Base-by-base conservation (phyloP, 2,329 filamentous ascomycete genomes). In the Colletotrichum cereale region DNA sequence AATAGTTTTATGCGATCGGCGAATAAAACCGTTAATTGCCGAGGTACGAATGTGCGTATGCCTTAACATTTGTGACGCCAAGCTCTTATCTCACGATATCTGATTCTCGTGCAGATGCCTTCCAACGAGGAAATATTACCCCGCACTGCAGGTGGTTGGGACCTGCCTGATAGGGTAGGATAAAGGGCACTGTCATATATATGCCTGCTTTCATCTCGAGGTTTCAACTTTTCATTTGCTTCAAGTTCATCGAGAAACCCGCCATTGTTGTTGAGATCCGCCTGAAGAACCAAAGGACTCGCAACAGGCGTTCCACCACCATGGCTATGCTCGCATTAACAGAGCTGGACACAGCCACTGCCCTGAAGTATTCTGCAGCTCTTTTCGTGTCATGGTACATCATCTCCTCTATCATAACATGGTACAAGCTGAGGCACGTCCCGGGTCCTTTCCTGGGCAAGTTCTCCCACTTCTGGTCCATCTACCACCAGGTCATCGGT, bases 341-440 rank as follows among this genome's bases (percentile, higher is more conserved):
- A 6, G 7, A 56, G 31, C 21, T 56, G 53, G 29, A 56, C 34
- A 56, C 21, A 24, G 31, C 21, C 10, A 56, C 53, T 56, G 31
- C 10, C 31, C 53, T 56, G 18, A 56, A 56, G 31, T 56, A 24
- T 24, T 56, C 31, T 38, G 31, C 53, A 36, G 31, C 48, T 31
- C 8, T 55, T 44, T 36, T 61, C 34, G 18, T 76, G 76, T 75
- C 73, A 65, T 61, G 42, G 29, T 61, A 61, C 0, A 38, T 60
- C 4, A 11, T 73, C 29, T 76, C 76, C 14, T 76, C 72, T 11
- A 75, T 74, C 44, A 67, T 62, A 5, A 74, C 40, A 47, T 61
- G 57, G 57, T 24, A 47, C 29, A 31, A 36, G 40, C 57, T 61
- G 16, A 31, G 57, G 21, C 44, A 44, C 40, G 24, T 61, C 31